These are phyloP conservation scores for Vachellia collinsii DNA, from an alignment of 306 rosid genomes.

Conservation along the genomic window DNA sequence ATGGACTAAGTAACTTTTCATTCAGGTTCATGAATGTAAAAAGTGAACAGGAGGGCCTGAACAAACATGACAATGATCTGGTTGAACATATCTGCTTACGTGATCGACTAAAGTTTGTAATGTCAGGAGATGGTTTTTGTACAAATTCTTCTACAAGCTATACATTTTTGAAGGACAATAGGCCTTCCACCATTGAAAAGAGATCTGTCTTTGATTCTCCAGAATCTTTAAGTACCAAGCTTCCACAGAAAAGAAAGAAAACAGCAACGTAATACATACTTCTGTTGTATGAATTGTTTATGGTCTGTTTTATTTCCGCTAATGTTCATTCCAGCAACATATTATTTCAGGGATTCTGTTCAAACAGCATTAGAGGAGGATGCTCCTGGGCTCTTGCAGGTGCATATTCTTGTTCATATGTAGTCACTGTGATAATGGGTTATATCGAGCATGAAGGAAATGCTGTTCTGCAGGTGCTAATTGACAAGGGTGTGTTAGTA, in stretches of 20 bases:
- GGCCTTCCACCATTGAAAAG: slow-evolving; percentile 40
- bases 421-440: slow-evolving; percentile 24
- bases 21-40: slow-evolving; percentile 43
- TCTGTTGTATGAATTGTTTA: slow-evolving; percentile 5
- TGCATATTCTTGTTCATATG: slow-evolving; percentile 42
- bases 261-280: slow-evolving; percentile 73
- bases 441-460: slow-evolving; percentile 42
- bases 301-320: slow-evolving; percentile 22
- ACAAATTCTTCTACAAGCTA: slow-evolving; percentile 33
- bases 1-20: slow-evolving; percentile 44
- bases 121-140: slow-evolving; percentile 42
- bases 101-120: slow-evolving; percentile 61
- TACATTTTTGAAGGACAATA: slow-evolving; percentile 40
- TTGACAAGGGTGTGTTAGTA: slow-evolving; percentile 71
- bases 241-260: slow-evolving; percentile 66
- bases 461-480: slow-evolving; percentile 63
- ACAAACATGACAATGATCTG: slow-evolving; percentile 47
- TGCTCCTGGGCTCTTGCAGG: slow-evolving; percentile 98
- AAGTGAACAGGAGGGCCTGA: slow-evolving; percentile 49
- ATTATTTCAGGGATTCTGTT: slow-evolving; percentile 70
- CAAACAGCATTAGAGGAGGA: slow-evolving; percentile 89
- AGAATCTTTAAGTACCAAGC: slow-evolving; percentile 43
- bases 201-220: slow-evolving; percentile 47
- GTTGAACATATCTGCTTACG: slow-evolving; percentile 59
- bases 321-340: slow-evolving; percentile 19